phyloP scores from a whole-genome alignment of 106 monocot species.

The Xerophyta viscosa region DNA sequence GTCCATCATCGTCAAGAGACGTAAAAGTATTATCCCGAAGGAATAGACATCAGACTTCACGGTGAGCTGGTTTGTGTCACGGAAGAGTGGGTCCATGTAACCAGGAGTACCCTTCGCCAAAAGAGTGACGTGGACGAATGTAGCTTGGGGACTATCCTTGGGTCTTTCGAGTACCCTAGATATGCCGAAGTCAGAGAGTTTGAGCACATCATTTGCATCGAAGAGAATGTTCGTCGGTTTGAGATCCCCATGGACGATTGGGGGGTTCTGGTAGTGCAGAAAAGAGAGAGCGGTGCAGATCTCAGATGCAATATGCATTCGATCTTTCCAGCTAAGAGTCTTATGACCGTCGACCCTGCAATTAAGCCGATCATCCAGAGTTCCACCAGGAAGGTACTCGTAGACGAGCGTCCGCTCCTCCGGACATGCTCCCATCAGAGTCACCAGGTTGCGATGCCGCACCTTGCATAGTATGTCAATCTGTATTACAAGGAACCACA shows the following conservation, averaged over 20 bases:
- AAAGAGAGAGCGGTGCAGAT: slow-evolving; percentile 39
- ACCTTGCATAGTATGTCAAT: too few relatives aligned
- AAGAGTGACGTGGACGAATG: slow-evolving; percentile 11
- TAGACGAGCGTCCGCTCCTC: slow-evolving; percentile 28
- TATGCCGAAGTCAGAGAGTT: slow-evolving; percentile 31
- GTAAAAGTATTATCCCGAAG: too few relatives aligned
- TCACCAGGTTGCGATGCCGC: too few relatives aligned
- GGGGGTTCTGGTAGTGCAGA: slow-evolving; percentile 25
- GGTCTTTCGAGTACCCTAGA: slow-evolving; percentile 21
- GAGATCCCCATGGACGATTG: slow-evolving; percentile 23
- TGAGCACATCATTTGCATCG: slow-evolving; percentile 22
- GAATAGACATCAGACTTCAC: slow-evolving; percentile 1
- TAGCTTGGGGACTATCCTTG: slow-evolving; percentile 8
- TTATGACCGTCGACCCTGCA: slow-evolving; percentile 11
- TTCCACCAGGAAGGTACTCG: slow-evolving; percentile 42
- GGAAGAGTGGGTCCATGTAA: slow-evolving; percentile 45
- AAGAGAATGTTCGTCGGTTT: slow-evolving; percentile 24
- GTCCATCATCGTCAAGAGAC: slow-evolving; percentile 14
- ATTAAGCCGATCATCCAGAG: slow-evolving; percentile 36
- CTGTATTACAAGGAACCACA: too few relatives aligned
- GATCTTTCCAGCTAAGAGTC: slow-evolving; percentile 32
- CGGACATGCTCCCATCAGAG: too few relatives aligned
- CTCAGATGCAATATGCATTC: slow-evolving; percentile 26
- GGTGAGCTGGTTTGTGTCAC: slow-evolving; percentile 6
- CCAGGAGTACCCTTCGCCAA: slow-evolving; percentile 38